Percentiles rank a stretch among this genome's conserved stretches.
Evolutionary conservation across 352 stramenopile genomes (phyloP).

Genomic region (Globisporangium recalcitrans): DNA sequence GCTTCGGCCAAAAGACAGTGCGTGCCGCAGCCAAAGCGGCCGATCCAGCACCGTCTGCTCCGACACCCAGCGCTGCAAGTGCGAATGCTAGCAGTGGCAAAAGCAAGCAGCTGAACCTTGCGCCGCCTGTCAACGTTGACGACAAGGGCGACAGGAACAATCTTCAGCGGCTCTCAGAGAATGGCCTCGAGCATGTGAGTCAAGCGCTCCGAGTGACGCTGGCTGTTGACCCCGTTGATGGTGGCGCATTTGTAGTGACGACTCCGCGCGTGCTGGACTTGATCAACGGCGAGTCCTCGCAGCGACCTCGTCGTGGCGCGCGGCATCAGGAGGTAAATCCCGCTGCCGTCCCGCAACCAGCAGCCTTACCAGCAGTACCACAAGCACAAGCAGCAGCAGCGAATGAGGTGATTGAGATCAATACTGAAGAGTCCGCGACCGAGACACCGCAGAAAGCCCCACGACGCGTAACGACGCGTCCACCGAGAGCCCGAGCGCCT

Average conservation of each 20-base stretch:
- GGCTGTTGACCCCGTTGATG: neutral
- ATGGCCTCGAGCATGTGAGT: neutral
- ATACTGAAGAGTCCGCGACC: slow-evolving; percentile 8
- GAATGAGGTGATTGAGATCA: slow-evolving; percentile 13
- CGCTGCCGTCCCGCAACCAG: neutral
- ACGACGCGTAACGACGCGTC: neutral
- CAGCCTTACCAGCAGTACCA: neutral
- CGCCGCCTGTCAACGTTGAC: neutral
- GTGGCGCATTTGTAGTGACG: neutral
- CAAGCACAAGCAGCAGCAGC: neutral
- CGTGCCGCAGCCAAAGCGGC: neutral
- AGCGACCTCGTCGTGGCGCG: neutral
- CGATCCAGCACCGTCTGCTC: neutral
- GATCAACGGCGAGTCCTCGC: neutral
- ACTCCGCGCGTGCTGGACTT: neutral
- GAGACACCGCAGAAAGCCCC: slow-evolving; percentile 10
- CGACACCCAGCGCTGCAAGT: neutral
- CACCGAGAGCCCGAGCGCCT: neutral
- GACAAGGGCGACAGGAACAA: neutral
- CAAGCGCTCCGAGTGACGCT: neutral
- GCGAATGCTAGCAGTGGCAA: neutral
- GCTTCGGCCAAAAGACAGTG: neutral
- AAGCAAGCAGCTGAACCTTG: neutral
- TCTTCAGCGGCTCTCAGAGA: no score
- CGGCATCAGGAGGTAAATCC: neutral